Evolutionary conservation across 352 stramenopile species (phyloP), one percentile per base, ranked within the genome.

Genomic region (Phytophthora multivora): DNA sequence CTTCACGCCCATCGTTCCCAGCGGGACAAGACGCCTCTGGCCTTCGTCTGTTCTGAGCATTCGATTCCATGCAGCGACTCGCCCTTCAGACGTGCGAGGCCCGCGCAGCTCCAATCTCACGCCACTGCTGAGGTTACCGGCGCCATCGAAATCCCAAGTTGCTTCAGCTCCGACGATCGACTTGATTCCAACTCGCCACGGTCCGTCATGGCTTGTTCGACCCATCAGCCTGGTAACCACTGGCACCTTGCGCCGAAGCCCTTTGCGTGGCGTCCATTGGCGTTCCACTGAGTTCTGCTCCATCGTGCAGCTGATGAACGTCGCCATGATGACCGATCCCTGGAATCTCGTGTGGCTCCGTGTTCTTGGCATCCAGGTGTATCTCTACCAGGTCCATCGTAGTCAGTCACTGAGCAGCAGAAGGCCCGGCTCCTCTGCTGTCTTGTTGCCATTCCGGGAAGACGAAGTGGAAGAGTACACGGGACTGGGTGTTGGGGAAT

Each of bases 301-400:
- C 10, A 50, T 75, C 18, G 25, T 77, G 21, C 56, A 68, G 9
- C 56, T 80, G 4, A 80, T 80, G 59, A 80, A 80, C 33, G 66
- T 80, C 10, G 66, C 60, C 16, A 77, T 77, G 71, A 80, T 77
- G 71, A 80, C 58, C 23, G 71, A 80, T 31, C 64, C 71, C 8
- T 77, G 68, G 59, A 73, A 64, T 35, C 23, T 75, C 21, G 45
- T 77, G 6, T 69, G 60, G 8, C 40, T 80, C 2, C 51, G 68
- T 11, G 43, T 75, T 13, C 25, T 75, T 51, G 71, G 71, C 0
- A 50, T 65, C 16, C 36, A 63, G 11, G 41, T 79, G 7, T 74
- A 66, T 43, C 43, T 74, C 4, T 79, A 79, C 38, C 51, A 72
- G 41, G 60, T 63, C 31, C n/a, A 57, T 16, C 26, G 41, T 5